A percentile compares a stretch with the other conserved stretches of the same genome.
phyloP scores from a whole-genome alignment of 2,329 filamentous ascomycete genomes.

The Neonectria punicea region DNA sequence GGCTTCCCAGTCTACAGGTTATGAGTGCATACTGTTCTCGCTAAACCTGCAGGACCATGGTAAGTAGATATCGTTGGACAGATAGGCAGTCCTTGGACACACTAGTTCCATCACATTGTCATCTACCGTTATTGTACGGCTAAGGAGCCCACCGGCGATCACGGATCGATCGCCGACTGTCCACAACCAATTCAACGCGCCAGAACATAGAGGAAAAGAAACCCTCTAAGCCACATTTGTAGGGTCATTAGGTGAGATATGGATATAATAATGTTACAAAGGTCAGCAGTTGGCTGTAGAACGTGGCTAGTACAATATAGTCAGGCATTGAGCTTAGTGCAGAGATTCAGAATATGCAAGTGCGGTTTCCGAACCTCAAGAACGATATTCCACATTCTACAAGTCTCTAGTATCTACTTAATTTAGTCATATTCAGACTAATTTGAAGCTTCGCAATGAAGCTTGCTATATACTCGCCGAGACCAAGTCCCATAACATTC shows the following conservation, averaged over 20 bases:
- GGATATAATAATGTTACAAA: not conserved
- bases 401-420: not conserved
- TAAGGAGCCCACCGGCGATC: not conserved
- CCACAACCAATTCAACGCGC: not conserved
- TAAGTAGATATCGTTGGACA: slow-evolving; percentile 10
- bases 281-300: not conserved
- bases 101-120: not conserved
- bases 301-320: not conserved
- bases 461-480: not conserved
- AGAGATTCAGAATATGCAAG: not conserved
- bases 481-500: not conserved
- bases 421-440: not conserved
- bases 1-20: not conserved
- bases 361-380: not conserved
- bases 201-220: not conserved
- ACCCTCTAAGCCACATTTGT: not conserved
- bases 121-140: not conserved
- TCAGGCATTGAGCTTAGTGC: not conserved
- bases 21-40: not conserved
- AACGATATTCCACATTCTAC: not conserved
- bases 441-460: not conserved
- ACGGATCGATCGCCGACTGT: not conserved
- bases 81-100: not conserved
- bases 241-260: not conserved
- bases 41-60: not conserved